These are phyloP conservation scores for Colletotrichum musae DNA, from an alignment of 2,329 filamentous ascomycete genomes.

Conservation along the genomic window DNA sequence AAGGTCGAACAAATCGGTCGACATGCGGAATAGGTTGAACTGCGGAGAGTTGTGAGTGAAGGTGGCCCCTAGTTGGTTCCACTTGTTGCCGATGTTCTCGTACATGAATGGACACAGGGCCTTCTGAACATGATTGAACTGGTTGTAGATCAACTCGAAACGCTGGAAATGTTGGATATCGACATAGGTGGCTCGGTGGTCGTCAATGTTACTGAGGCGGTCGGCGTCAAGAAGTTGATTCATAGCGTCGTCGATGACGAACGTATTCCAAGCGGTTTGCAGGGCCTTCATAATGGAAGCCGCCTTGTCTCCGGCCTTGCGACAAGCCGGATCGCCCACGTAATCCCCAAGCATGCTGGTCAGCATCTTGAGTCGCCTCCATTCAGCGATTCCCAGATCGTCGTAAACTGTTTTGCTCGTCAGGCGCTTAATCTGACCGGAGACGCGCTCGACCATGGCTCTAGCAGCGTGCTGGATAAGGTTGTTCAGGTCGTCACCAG, in stretches of 20 bases:
- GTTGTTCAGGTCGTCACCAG: conserved; percentile 70
- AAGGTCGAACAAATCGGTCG: not conserved
- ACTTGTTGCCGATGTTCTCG: conserved; percentile 43
- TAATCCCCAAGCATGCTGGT: conserved; percentile 45
- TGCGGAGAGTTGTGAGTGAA: not conserved
- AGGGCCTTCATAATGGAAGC: conserved; percentile 39
- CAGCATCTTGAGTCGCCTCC: conserved; percentile 49
- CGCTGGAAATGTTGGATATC: conserved; percentile 47
- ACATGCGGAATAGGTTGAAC: not conserved
- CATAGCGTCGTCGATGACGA: conserved; percentile 27
- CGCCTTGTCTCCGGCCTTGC: conserved; percentile 41
- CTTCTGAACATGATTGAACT: conserved; percentile 51
- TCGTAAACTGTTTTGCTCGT: conserved; percentile 52
- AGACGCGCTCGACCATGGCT: conserved; percentile 64
- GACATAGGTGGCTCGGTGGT: conserved; percentile 56
- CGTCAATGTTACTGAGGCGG: conserved; percentile 44
- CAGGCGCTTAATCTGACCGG: conserved; percentile 48
- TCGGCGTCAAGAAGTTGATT: not conserved
- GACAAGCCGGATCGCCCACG: not conserved
- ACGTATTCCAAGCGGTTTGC: conserved; percentile 28
- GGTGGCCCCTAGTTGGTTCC: not conserved
- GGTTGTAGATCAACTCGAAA: conserved; percentile 45
- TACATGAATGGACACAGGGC: conserved; percentile 56
- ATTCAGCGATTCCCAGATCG: conserved; percentile 49
- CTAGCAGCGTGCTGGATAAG: conserved; percentile 72